Percentiles rank a stretch among this genome's conserved stretches.
Conservation (phyloP, 257 asterid genomes). For the Ehretia macrophylla region DNA sequence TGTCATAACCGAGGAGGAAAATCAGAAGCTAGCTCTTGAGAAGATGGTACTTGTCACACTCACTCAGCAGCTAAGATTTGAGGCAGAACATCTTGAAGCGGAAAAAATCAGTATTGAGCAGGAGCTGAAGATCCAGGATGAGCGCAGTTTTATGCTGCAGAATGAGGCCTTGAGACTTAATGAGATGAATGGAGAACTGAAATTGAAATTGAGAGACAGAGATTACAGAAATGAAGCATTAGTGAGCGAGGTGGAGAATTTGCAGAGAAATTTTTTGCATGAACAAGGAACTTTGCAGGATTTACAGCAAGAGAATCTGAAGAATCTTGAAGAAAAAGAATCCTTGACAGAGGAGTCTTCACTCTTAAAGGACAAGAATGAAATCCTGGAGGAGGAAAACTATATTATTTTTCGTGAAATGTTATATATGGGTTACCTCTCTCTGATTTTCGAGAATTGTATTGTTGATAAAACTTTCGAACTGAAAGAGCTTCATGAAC, state of each 20-base stretch:
- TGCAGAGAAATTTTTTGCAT: conserved; percentile 24
- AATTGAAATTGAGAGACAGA: conserved; percentile 42
- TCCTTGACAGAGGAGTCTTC: conserved; percentile 34
- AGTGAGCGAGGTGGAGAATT: conserved; percentile 20
- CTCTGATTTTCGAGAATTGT: conserved; percentile 43
- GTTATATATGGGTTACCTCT: conserved; percentile 46
- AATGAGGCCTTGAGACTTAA: conserved; percentile 39
- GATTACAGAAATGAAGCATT: conserved; percentile 42
- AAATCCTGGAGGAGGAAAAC: conserved; percentile 57
- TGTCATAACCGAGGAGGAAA: conserved; percentile 51
- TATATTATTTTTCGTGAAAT: conserved; percentile 33
- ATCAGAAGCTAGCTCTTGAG: conserved; percentile 44
- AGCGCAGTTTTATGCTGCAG: conserved; percentile 41
- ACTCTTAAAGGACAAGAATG: conserved; percentile 40
- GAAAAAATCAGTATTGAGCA: conserved; percentile 43
- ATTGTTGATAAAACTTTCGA: conserved; percentile 45
- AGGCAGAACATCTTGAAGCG: conserved; percentile 37
- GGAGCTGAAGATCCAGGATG: conserved; percentile 35
- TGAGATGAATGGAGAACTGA: conserved; percentile 46
- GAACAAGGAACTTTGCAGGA: conserved; percentile 37
- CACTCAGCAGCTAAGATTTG: conserved; percentile 49
- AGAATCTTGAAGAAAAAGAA: conserved; percentile 41
- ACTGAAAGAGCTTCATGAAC: conserved; percentile 41
- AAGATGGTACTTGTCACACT: conserved; percentile 52
- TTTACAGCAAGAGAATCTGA: conserved; percentile 41